phyloP scores from a whole-genome alignment of 352 stramenopile species.

The Globisporangium middletonii region DNA sequence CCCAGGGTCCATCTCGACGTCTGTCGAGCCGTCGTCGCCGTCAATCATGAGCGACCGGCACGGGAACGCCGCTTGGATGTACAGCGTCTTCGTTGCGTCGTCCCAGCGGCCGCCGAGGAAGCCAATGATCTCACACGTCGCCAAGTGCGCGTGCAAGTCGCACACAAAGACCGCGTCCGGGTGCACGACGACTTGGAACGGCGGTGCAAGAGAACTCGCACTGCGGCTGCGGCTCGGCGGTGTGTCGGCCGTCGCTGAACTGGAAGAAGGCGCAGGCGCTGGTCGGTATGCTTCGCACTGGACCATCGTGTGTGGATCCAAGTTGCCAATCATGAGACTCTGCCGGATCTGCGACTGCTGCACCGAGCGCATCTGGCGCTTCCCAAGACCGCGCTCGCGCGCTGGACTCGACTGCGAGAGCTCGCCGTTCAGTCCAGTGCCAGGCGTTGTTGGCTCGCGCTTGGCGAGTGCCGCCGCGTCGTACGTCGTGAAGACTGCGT shows the following conservation, averaged over 20 bases:
- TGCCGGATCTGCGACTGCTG: constrained; percentile 80
- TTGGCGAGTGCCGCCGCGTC: not conserved
- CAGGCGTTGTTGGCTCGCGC: not conserved
- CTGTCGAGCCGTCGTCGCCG: constrained; percentile 87
- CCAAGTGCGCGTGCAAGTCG: constrained; percentile 91
- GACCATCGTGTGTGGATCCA: constrained; percentile 85
- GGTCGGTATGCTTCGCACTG: constrained; percentile 63
- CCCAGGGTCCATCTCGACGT: constrained; percentile 94
- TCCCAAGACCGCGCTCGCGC: constrained; percentile 26
- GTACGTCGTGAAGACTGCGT: constrained; percentile 40
- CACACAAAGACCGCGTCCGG: constrained; percentile 88
- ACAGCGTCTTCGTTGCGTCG: constrained; percentile 69
- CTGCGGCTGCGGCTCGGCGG: constrained; percentile 21
- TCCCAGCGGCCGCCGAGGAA: constrained; percentile 92
- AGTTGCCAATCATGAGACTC: constrained; percentile 58
- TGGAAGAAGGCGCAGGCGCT: too few relatives aligned
- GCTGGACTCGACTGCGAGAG: not conserved
- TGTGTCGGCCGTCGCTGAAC: constrained; percentile 11
- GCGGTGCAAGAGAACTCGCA: constrained; percentile 40
- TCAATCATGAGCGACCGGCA: constrained; percentile 87
- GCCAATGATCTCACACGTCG: constrained; percentile 92
- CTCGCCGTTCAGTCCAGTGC: too few relatives aligned
- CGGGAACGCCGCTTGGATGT: constrained; percentile 92
- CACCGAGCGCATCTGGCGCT: constrained; percentile 59
- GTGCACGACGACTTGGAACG: constrained; percentile 86